A percentile compares a stretch with the other conserved stretches of the same genome.
Conservation (phyloP, 1,284 basidiomycete genomes). For the Malassezia brasiliensis region DNA sequence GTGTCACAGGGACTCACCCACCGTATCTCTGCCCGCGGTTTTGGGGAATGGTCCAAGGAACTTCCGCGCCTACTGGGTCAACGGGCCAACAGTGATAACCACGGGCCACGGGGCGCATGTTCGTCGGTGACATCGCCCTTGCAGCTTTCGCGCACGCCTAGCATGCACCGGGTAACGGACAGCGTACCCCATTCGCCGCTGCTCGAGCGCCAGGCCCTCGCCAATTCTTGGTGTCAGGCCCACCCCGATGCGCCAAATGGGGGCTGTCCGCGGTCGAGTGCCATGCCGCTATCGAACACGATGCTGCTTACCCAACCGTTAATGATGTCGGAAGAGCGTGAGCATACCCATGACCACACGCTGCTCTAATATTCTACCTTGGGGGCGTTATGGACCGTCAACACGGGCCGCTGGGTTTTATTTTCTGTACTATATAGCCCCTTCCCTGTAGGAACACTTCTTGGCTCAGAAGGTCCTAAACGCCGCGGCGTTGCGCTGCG, state of each 20-base stretch:
- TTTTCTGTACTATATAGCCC: too few species aligned
- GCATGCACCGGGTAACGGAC: background rate
- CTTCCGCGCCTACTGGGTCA: slow-evolving; percentile 4
- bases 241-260: background rate
- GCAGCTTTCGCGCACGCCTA: background rate
- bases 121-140: background rate
- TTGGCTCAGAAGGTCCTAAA: too few species aligned
- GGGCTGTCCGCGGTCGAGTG: background rate
- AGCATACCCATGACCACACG: background rate
- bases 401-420: too few species aligned
- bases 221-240: background rate
- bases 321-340: background rate
- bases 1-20: slow-evolving; percentile 46
- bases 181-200: background rate
- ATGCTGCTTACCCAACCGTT: background rate
- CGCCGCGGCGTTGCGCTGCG: background rate
- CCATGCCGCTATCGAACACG: background rate
- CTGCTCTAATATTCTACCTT: background rate
- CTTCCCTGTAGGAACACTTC: too few species aligned
- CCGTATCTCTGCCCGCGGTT: slow-evolving; percentile 5
- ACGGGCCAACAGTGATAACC: background rate
- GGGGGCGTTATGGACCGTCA: too few species aligned
- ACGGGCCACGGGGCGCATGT: background rate
- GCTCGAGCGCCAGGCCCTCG: background rate
- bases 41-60: slow-evolving; percentile 7